phyloP scores from a whole-genome alignment of 1,284 basidiomycete species.

The Dichomitus squalens region DNA sequence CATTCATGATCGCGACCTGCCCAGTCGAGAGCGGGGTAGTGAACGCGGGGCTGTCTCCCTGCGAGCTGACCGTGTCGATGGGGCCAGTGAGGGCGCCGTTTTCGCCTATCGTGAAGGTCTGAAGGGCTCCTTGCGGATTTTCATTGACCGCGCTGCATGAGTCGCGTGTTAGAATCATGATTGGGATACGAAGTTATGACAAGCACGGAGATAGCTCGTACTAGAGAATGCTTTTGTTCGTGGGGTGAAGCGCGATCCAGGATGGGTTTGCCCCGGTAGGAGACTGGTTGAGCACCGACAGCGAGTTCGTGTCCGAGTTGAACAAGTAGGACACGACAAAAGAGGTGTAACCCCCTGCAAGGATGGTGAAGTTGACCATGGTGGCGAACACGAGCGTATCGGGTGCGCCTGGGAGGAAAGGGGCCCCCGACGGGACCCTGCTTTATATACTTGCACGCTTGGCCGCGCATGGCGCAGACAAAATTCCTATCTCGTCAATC shows the following conservation, averaged over 20 bases:
- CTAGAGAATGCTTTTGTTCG: conserved; percentile 61
- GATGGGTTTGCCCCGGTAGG: conserved; percentile 55
- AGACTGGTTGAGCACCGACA: conserved; percentile 49
- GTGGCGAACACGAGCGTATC: background rate
- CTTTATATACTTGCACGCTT: background rate
- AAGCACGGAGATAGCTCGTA: conserved; percentile 28
- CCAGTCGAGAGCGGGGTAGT: conserved; percentile 52
- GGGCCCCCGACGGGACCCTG: background rate
- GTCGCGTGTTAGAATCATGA: background rate
- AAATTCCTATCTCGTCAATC: background rate
- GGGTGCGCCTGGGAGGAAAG: background rate
- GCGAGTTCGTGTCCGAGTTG: conserved; percentile 46
- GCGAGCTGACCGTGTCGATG: conserved; percentile 49
- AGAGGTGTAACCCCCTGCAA: conserved; percentile 61
- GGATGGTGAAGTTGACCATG: conserved; percentile 63
- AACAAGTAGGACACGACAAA: conserved; percentile 66
- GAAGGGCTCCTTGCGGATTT: conserved; percentile 45
- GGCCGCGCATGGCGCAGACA: background rate
- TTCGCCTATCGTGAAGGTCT: conserved; percentile 54
- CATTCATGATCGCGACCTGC: conserved; percentile 61
- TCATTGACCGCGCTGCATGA: conserved; percentile 57
- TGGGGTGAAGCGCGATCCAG: conserved; percentile 57
- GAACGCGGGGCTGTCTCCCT: conserved; percentile 55
- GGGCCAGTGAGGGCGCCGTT: conserved; percentile 49
- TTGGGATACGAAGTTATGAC: no score